Base-by-base conservation (phyloP, 495 filamentous ascomycete species). In the Beverwykella pulmonaria region DNA sequence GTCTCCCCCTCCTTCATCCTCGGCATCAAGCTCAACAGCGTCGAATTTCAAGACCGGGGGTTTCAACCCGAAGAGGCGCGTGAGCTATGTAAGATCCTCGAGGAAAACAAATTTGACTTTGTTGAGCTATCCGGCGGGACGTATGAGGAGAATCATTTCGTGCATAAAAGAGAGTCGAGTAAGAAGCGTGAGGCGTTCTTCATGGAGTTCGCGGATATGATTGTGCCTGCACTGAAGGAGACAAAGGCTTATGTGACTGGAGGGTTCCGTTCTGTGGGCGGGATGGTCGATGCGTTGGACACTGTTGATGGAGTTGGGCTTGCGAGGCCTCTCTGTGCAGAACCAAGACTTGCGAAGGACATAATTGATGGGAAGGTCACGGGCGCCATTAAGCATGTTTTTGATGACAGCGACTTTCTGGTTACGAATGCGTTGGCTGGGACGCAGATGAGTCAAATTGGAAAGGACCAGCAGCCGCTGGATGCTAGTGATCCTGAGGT, bases 61-160 rank as follows among this genome's bases (percentile, higher is more conserved):
- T 83, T 89, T 71, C 62, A 78, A 36, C 73, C 82, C 7, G 80
- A 84, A 22, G 87, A 89, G 50, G 82, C 83, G 9, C 77, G 77
- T 61, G 61, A 78, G n/a, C 77, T 89, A 1, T 85, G 85, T 69
- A 67, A 74, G 49, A 73, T 79, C 15, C 79, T 89, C 6, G 87
- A 90, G 69, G 59, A 75, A 39, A 76, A 80, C 56, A 36, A 71
- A 10, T 86, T 89, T 71, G 87, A 90, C 71, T 86, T 85, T 68
- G 81, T 89, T 5, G 87, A 90, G 75, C 77, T 90, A 4, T 82
- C 77, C 17, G 87, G 87, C 39, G 87, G 87, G 20, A 90, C 86
- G 0, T 85, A 88, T 73, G 83, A 90, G 74, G 73, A 75, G 5
- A 61, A 86, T 4, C 84, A 74, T 2, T 84, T 86, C 67, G 61